Base-by-base conservation (phyloP, 768 basidiomycete species). In the Leccinellum rugosiceps region DNA sequence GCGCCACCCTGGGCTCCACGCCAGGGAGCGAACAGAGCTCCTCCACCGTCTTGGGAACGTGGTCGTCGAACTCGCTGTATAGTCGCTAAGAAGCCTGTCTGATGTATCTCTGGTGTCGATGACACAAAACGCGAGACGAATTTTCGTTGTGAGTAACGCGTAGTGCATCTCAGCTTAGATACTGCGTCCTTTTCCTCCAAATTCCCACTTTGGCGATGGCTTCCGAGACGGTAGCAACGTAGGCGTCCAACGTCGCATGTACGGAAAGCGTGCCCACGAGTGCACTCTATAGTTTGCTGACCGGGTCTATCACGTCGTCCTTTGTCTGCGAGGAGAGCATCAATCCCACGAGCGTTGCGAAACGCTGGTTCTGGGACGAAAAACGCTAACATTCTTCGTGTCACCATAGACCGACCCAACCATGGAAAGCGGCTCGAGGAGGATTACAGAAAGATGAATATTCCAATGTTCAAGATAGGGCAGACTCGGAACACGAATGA, bases 241-340 rank as follows among this genome's bases (percentile, higher is more conserved):
- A 79, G 2, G 91, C 87, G 0, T 76, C 74, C 34, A 91, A 74
- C 21, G 98, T 68, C 0, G 79, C 83, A 17, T 86, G 80, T 1
- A 95, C 76, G 1, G 86, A 86, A 23, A 98, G 70, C n/a, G 83
- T 86, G 0, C 92, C 92, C 1, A 91, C 90, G 4, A 99, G 70
- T 0, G 84, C 83, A 2, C 69, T 67, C 17, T 93, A 86, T 3
- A 98, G 80, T 58, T 87, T 90, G 3, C 74, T 68, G 1, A 95
- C 83, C 0, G 87, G 83, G 55, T 90, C 83, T 0, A 89, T 93
- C 17, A 94, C 87, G 63, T 91, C 85, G 68, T 96, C 94, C 66
- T 95, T 98, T 3, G 96, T 98, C 69, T 98, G 96, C 3, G 93
- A 93, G 10, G 91, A 94, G 2, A 98, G 81, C 93, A 98, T 97